Base-by-base conservation (phyloP, 2,329 filamentous ascomycete species). In the Aspergillus udagawae region DNA sequence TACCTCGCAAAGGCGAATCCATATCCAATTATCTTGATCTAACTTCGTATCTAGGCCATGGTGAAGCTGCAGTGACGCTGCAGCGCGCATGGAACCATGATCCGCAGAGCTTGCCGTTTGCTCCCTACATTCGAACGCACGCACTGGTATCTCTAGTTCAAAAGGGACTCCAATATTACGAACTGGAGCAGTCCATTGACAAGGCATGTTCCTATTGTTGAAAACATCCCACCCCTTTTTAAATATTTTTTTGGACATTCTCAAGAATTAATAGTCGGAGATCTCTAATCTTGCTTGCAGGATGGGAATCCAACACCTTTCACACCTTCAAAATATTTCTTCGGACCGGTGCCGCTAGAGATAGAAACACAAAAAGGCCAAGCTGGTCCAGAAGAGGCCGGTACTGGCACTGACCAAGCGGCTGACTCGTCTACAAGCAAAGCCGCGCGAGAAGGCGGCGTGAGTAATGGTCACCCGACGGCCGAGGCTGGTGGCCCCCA, bases 81-180 rank as follows among this genome's bases (percentile, higher is more conserved):
- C 82, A 84, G 70, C 80, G 81, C 64, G 83, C 84, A 71, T 87
- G 85, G 85, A 79, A 83, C 67, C 79, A 80, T 67, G 81, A 87
- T 67, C 83, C 84, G 54, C 83, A 86, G 65, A 75, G 73, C 64
- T 77, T 87, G 49, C 82, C 84, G 21, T 87, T 87, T 73, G 84
- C 84, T 57, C 79, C 77, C 49, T 78, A 80, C 64, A 82, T 87
- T 66, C 80, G 79, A 65, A 79, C 81, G 38, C 82, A 85, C 67
- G 82, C 83, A 41, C 76, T 88, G 57, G 77, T 88, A 49, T 79
- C 80, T 48, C 76, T 88, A 53, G 82, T 88, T 35, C 86, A 88
- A 66, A 85, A 87, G 67, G 86, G 85, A 54, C 74, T 88, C 48
- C 77, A 80, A 59, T 82, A 81, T 67, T 70, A 81, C 67, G 78